A percentile compares a stretch with the other conserved stretches of the same genome.
These are phyloP conservation scores for Stramenopiles sp. DNA, from an alignment of 352 stramenopile species.

Conservation along the genomic window DNA sequence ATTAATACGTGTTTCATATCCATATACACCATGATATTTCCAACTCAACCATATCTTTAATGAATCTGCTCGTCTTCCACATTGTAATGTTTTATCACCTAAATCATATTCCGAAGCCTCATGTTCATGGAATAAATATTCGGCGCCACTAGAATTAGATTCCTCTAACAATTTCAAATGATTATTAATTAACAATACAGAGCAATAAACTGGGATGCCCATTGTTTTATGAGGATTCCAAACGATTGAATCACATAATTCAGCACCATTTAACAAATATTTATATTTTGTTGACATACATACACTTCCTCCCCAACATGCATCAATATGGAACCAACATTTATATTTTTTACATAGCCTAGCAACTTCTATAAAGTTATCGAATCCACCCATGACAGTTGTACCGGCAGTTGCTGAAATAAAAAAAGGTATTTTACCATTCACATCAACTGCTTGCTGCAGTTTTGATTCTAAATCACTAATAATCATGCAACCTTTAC, in stretches of 20 bases:
- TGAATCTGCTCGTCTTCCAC: conserved; percentile 25
- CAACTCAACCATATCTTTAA: conserved; percentile 29
- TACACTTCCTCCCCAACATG: conserved; percentile 25
- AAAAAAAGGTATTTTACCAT: conserved; percentile 26
- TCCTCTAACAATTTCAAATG: conserved; percentile 13
- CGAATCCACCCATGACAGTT: conserved; percentile 29
- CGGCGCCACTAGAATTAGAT: conserved; percentile 23
- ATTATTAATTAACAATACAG: conserved; percentile 19
- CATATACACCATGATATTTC: conserved; percentile 22
- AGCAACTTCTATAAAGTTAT: conserved; percentile 23
- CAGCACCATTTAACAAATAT: conserved; percentile 12
- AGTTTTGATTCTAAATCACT: conserved; percentile 17
- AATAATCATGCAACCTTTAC: conserved; percentile 22
- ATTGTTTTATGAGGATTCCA: conserved; percentile 33
- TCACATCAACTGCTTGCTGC: conserved; percentile 15
- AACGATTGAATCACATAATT: conserved; percentile 24
- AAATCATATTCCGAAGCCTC: conserved; percentile 28
- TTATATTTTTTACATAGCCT: conserved; percentile 16
- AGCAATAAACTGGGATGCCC: conserved; percentile 26
- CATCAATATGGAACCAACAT: conserved; percentile 30
- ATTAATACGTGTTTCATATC: conserved; percentile 21
- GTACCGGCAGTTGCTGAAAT: conserved; percentile 26
- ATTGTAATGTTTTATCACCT: conserved; percentile 28
- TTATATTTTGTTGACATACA: conserved; percentile 22
- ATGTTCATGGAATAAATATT: conserved; percentile 29